phyloP scores from a whole-genome alignment of 1,284 basidiomycete species.

The Chondrostereum purpureum region DNA sequence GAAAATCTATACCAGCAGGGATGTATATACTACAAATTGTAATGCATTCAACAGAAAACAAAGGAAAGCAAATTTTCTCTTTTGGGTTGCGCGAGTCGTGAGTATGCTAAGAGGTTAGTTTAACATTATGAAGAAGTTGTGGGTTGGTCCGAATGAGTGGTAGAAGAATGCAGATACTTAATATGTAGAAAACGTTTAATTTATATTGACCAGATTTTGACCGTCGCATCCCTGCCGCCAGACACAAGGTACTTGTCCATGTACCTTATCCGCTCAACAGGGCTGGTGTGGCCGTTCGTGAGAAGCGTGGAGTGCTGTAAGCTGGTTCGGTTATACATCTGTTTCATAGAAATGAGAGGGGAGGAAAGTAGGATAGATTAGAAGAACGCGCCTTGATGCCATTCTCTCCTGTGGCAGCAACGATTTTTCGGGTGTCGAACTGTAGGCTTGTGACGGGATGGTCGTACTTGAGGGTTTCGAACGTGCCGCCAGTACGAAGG shows the following conservation, averaged over 20 bases:
- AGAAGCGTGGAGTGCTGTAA: conserved; percentile 80
- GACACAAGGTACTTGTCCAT: conserved; percentile 95
- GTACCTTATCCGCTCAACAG: conserved; percentile 87
- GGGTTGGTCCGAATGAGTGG: too few relatives aligned
- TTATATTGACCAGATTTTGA: conserved; percentile 96
- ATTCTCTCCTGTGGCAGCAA: conserved; percentile 92
- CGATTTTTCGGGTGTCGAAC: conserved; percentile 92
- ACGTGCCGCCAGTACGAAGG: conserved; percentile 81
- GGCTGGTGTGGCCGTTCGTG: conserved; percentile 89
- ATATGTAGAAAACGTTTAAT: too few relatives aligned
- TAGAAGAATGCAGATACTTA: too few relatives aligned
- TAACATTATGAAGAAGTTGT: too few relatives aligned
- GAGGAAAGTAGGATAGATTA: conserved; percentile 1
- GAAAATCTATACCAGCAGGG: too few relatives aligned
- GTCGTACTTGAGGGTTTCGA: conserved; percentile 89
- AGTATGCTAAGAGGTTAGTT: too few relatives aligned
- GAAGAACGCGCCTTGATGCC: conserved; percentile 69
- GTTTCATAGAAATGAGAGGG: neutral
- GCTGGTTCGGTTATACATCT: conserved; percentile 95
- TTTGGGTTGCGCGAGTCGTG: too few relatives aligned
- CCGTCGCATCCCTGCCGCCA: conserved; percentile 80
- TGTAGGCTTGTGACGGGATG: conserved; percentile 88
- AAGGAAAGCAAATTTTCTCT: too few relatives aligned
- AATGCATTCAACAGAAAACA: too few relatives aligned
- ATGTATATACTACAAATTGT: too few relatives aligned